Evolutionary conservation across 2,329 filamentous ascomycete species (phyloP).

Genomic region (Penicillium sp.): DNA sequence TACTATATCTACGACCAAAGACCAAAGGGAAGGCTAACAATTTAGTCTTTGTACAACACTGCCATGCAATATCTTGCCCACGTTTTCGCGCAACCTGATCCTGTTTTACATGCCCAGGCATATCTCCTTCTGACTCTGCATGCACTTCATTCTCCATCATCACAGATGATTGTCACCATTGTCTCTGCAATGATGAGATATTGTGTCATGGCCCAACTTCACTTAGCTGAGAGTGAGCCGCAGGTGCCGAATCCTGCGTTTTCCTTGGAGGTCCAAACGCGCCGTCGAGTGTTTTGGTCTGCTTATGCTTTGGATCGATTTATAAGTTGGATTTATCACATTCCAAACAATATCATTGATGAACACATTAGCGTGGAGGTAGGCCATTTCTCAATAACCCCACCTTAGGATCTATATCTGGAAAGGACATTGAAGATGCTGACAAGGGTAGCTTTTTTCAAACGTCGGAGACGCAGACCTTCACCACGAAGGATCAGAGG

Average conservation of each 20-base stretch:
- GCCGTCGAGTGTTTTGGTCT: slow-evolving; percentile 21
- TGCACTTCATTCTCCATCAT: slow-evolving; percentile 19
- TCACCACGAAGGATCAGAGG: background rate
- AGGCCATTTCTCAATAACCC: background rate
- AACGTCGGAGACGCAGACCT: slow-evolving; percentile 17
- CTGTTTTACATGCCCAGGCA: slow-evolving; percentile 17
- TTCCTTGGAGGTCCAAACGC: slow-evolving; percentile 14
- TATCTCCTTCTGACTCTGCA: slow-evolving; percentile 19
- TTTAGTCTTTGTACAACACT: slow-evolving; percentile 13
- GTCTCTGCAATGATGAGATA: slow-evolving; percentile 18
- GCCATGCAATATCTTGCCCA: slow-evolving; percentile 11
- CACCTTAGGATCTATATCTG: no score
- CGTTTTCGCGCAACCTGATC: slow-evolving; percentile 9
- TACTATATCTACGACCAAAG: background rate
- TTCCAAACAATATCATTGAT: slow-evolving; percentile 17
- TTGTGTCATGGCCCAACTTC: slow-evolving; percentile 17
- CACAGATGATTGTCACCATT: slow-evolving; percentile 18
- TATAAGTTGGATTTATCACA: slow-evolving; percentile 20
- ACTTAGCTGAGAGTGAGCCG: slow-evolving; percentile 13
- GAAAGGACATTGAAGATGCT: background rate
- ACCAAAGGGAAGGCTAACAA: background rate
- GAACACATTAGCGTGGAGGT: slow-evolving; percentile 18
- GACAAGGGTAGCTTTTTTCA: slow-evolving; percentile 14
- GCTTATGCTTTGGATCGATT: slow-evolving; percentile 20
- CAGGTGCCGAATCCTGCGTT: slow-evolving; percentile 3